Evolutionary conservation across 2,329 filamentous ascomycete species (phyloP), one percentile per base, ranked within the genome.

Genomic region (Scytalidium sp.): DNA sequence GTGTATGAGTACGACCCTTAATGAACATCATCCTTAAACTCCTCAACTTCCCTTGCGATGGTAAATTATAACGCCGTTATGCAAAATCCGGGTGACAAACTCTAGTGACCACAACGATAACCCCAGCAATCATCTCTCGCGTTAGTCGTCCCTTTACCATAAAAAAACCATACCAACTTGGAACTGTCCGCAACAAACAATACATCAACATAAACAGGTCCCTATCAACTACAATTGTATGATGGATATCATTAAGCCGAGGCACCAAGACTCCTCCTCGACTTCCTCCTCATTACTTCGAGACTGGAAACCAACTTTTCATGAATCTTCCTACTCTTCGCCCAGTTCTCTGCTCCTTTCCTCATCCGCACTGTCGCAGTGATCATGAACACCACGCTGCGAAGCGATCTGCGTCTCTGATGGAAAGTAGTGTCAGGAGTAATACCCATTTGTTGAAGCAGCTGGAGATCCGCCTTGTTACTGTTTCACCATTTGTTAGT

Each of bases 401-500:
- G 71, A 45, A 83, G 64, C 3, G 68, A 69, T 3, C 69, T 75
- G 47, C 69, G 70, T 49, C 68, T 70, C 49, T 73, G 66, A 15
- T 71, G 67, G 39, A 73, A 65, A 1, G 70, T 72, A 19, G 66
- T 54, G 57, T 78, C 74, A 3, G 76, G 60, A 41, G 59, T 79
- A 55, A 89, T 82, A 55, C 88, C 90, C 76, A 97, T 96, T 60
- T 88, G 81, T 60, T 87, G 82, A 55, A 97, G 84, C 64, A 97
- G 87, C 46, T 85, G 83, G 51, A 97, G 84, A 67, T 97, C 90
- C 53, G 90, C 88, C 68, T 93, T 87, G 74, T 97, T 99, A 74
- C 94, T 97, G 68, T 67, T 64, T 55, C 19, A 41, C 5, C 48
- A 29, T 53, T 49, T 22, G 22, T 53, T 49, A 52, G 61, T 58